Percentiles rank a stretch among this genome's conserved stretches.
phyloP scores from a whole-genome alignment of 1,139 yeast genomes.

The Geotrichum klebahnii region DNA sequence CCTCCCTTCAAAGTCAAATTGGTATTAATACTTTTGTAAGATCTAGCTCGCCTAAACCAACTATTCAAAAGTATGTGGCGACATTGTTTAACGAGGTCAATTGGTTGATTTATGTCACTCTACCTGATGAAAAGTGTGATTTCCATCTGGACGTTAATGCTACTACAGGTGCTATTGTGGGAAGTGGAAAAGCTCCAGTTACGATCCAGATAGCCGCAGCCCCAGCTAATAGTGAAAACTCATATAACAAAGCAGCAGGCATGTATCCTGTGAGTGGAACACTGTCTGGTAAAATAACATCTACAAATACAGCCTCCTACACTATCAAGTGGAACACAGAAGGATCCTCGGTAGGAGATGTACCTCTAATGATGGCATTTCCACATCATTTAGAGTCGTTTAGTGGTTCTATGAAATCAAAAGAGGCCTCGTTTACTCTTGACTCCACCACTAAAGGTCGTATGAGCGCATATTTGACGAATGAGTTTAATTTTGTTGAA shows the following conservation, averaged over 20 bases:
- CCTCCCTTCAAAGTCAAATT: conserved; percentile 50
- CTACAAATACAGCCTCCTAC: conserved; percentile 33
- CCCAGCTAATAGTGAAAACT: conserved; percentile 40
- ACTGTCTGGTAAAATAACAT: conserved; percentile 40
- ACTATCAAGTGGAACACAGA: conserved; percentile 54
- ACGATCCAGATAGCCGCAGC: conserved; percentile 61
- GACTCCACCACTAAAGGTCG: conserved; percentile 64
- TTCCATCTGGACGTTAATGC: conserved; percentile 42
- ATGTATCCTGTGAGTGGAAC: conserved; percentile 47
- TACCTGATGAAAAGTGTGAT: conserved; percentile 42
- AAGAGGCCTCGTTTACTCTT: conserved; percentile 58
- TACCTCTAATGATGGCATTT: conserved; percentile 58
- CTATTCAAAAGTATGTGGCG: conserved; percentile 54
- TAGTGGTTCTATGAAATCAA: conserved; percentile 53
- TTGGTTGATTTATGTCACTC: conserved; percentile 59
- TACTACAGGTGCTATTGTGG: conserved; percentile 43
- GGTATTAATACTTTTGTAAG: conserved; percentile 48
- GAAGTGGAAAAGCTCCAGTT: conserved; percentile 48
- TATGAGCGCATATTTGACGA: conserved; percentile 58
- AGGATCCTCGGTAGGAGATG: conserved; percentile 53
- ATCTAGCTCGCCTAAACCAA: conserved; percentile 28
- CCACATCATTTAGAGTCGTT: conserved; percentile 67
- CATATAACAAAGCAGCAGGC: conserved; percentile 60
- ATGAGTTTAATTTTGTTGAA: conserved; percentile 50
- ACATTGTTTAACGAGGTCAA: conserved; percentile 48